These are phyloP conservation scores for Typha latifolia DNA, from an alignment of 176 grass and related monocot species.

Conservation along the genomic window DNA sequence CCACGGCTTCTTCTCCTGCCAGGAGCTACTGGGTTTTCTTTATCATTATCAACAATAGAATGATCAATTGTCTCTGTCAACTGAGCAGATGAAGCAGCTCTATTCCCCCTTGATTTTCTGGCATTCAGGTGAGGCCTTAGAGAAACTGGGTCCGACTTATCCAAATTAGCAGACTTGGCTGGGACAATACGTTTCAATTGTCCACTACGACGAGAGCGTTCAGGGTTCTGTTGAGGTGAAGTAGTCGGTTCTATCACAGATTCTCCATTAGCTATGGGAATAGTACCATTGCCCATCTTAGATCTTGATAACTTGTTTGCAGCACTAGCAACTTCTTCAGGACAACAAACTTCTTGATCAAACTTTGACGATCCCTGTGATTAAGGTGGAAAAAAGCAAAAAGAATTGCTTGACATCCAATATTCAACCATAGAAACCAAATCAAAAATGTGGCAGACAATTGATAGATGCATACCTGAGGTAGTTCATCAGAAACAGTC, in stretches of 20 bases:
- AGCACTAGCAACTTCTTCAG: constrained; percentile 37
- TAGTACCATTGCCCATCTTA: constrained; percentile 25
- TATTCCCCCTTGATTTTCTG: not conserved
- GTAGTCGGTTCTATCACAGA: constrained; percentile 27
- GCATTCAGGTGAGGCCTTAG: not conserved
- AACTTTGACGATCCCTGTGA: constrained; percentile 37
- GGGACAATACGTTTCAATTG: constrained; percentile 10
- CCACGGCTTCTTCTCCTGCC: not conserved
- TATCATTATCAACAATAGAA: not conserved
- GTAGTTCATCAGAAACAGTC: constrained; percentile 74
- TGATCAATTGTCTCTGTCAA: not conserved
- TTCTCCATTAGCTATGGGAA: constrained; percentile 38
- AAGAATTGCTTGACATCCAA: not conserved
- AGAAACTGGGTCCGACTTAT: not conserved
- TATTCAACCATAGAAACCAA: not conserved
- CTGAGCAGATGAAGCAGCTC: not conserved
- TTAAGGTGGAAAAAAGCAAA: not conserved
- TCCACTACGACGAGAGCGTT: constrained; percentile 20
- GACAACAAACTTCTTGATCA: constrained; percentile 35
- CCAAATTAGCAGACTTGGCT: constrained; percentile 5
- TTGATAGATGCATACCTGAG: constrained; percentile 36
- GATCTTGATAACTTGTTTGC: constrained; percentile 18
- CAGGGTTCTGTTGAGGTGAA: constrained; percentile 57
- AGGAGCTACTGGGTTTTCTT: not conserved
- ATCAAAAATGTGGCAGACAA: not conserved